phyloP scores from a whole-genome alignment of 805 yeast genomes.

The Saccharomyces eubayanus region DNA sequence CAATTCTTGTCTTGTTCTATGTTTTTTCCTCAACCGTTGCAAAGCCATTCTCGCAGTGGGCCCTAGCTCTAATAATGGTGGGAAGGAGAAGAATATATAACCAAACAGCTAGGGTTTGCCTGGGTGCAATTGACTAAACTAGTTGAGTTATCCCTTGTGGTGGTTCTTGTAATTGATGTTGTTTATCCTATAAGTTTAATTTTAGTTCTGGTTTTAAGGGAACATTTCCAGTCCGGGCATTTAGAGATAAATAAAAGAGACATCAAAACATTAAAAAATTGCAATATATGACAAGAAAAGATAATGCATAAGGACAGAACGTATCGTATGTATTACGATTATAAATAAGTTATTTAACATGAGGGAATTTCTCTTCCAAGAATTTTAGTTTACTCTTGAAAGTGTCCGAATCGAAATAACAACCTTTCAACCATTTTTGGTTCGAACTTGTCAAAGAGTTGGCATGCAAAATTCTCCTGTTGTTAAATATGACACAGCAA shows the following conservation, averaged over 20 bases:
- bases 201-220: background rate
- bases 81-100: background rate
- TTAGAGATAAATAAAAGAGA: background rate
- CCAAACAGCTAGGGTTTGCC: too few relatives aligned
- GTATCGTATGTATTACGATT: background rate
- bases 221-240: background rate
- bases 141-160: background rate
- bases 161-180: background rate
- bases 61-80: background rate
- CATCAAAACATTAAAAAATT: background rate
- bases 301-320: background rate
- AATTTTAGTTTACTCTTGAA: constrained; percentile 52
- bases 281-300: background rate
- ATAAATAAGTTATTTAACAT: background rate
- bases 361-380: constrained; percentile 17
- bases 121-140: background rate
- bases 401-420: constrained; percentile 65
- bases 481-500: constrained; percentile 59
- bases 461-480: constrained; percentile 63
- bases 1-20: constrained; percentile 8
- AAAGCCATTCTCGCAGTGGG: constrained; percentile 1
- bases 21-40: constrained; percentile 4
- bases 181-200: background rate
- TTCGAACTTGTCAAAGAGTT: constrained; percentile 44
- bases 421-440: constrained; percentile 65